Evolutionary conservation across 2,329 filamentous ascomycete genomes (phyloP).

Genomic region (Fusarium oligoseptatum): DNA sequence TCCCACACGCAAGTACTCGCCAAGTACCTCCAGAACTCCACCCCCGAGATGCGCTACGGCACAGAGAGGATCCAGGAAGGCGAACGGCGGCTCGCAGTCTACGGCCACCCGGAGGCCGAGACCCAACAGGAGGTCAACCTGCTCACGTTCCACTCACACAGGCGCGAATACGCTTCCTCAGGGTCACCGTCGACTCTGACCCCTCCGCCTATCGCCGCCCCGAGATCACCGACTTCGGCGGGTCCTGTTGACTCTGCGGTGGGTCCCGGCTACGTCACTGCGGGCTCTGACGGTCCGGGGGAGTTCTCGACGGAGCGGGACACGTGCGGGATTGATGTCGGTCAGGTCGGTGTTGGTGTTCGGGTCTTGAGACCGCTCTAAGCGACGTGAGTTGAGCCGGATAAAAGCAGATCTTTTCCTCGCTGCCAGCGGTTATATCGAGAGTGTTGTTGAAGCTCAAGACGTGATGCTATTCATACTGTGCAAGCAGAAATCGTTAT

Average conservation of each 20-base stretch:
- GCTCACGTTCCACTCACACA: conserved; percentile 37
- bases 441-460: background rate
- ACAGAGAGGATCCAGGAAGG: conserved; percentile 21
- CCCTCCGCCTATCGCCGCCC: conserved; percentile 39
- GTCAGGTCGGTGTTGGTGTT: background rate
- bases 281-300: background rate
- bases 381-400: background rate
- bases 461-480: background rate
- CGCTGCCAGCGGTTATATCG: background rate
- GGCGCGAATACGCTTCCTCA: conserved; percentile 13
- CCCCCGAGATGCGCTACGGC: conserved; percentile 19
- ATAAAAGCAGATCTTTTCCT: background rate
- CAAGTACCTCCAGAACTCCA: conserved; percentile 31
- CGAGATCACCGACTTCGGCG: conserved; percentile 29
- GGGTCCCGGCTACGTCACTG: conserved; percentile 41
- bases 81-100: background rate
- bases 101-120: background rate
- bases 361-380: background rate
- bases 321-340: background rate
- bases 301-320: background rate
- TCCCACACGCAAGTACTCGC: conserved; percentile 21
- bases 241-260: conserved; percentile 28
- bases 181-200: conserved; percentile 20
- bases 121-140: conserved; percentile 23
- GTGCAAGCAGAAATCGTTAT: background rate